Evolutionary conservation across 148 eudicot genomes (phyloP), one percentile per base, ranked within the genome.

Genomic region (Selenicereus undatus): DNA sequence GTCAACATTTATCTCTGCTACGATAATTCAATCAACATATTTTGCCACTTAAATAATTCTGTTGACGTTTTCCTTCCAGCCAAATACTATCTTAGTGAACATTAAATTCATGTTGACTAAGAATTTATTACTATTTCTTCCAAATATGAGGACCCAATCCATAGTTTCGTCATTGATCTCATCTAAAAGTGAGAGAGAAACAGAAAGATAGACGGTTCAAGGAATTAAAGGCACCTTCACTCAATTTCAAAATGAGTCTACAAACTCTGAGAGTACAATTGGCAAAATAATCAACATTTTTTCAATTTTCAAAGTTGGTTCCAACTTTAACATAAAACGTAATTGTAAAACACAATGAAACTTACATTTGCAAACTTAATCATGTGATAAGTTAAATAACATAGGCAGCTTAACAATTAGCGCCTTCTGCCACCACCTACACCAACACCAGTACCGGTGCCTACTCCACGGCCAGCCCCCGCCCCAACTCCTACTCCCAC

Each of bases 391-490:
- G 14, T 48, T 48, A 12, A 12, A 48, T 48, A 12, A 48, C 5
- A 48, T 2, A 8, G 51, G 51, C 13, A 48, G 8, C 52, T 48
- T 11, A 36, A 13, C 56, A 48, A 12, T 42, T n/a, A 84, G 56
- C 74, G 86, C 48, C 83, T 14, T 20, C 83, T 80, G 22, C 86
- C 81, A 77, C 83, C 86, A 76, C 85, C 85, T 43, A 76, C 82
- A 50, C 77, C 77, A 51, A 75, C 54, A 8, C 85, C 81, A 72
- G 79, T 78, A 58, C 83, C 83, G 13, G 77, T 84, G 68, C 83
- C 83, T 20, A 80, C 83, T 32, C 86, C 86, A 42, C 71, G 73
- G 27, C 80, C 83, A 18, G 72, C 80, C 29, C 85, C 85, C 2
- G 68, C 51, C 2, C 86, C 86, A 8, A 84, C 83, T 70, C 83